Evolutionary conservation across 352 stramenopile genomes (phyloP).

Genomic region (Globisporangium okanoganense): DNA sequence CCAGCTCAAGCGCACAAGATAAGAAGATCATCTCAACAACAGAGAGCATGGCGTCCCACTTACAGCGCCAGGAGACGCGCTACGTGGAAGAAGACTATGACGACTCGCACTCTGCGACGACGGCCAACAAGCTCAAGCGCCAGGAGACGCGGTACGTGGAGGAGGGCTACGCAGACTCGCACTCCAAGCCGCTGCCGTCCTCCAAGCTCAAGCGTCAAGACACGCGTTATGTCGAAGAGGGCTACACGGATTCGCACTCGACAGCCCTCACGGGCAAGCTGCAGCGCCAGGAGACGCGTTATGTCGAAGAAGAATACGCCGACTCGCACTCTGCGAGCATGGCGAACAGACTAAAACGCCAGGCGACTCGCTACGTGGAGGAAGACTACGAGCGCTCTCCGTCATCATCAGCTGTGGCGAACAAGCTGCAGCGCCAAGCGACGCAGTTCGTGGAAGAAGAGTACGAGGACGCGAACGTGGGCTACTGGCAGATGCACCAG

Average conservation of each 20-base stretch:
- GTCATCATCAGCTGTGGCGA: neutral
- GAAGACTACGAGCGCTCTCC: neutral
- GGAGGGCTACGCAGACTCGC: neutral
- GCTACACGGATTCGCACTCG: neutral
- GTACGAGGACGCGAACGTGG: conserved; percentile 10
- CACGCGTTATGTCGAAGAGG: neutral
- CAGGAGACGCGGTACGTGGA: neutral
- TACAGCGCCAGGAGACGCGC: neutral
- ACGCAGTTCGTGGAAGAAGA: conserved; percentile 9
- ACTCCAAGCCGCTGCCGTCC: neutral
- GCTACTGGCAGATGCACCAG: conserved; percentile 16
- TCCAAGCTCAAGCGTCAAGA: neutral
- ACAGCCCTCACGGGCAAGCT: neutral
- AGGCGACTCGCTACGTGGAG: neutral
- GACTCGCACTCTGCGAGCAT: neutral
- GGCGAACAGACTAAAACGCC: neutral
- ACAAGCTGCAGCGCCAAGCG: conserved; percentile 3
- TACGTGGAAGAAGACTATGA: neutral
- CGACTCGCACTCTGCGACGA: neutral
- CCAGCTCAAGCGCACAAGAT: neutral
- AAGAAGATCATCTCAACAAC: no score
- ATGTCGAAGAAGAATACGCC: neutral
- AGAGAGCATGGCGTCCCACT: neutral
- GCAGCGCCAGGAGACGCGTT: neutral
- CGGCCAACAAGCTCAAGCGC: neutral